Evolutionary conservation across 768 basidiomycete genomes (phyloP), one percentile per base, ranked within the genome.

Genomic region (Tylopilus sp.): DNA sequence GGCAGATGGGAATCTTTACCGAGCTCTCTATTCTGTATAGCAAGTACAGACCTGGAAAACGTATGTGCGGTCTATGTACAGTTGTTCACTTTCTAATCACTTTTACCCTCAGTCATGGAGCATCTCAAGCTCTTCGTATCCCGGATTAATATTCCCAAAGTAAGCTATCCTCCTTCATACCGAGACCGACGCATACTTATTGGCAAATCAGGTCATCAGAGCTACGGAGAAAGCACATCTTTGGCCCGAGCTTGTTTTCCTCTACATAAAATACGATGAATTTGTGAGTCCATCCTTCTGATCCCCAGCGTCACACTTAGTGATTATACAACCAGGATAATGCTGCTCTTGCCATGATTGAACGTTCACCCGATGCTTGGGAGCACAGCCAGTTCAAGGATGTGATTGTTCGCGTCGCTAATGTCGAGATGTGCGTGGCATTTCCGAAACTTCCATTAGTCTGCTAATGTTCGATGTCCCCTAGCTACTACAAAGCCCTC

Each of bases 311-410:
- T 28, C 22, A 29, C 30, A 47, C 57, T 40, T 16, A 49, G 44
- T 28, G 54, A 53, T 31, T n/a, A 29, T 12, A 25, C 26, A 38
- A 60, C 51, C 36, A 92, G 84, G 97, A 98, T 69, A 98, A 99
- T 65, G 96, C 97, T 29, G 92, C 96, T 33, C 78, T 98, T 60
- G 92, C 94, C 5, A 99, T 98, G 95, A 98, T 98, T 69, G 97
- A 99, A 70, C 87, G 95, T 19, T 91, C 97, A 2, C 83, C 92
- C n/a, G 93, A 97, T 71, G 93, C 94, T 45, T 99, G 95, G 95
- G 97, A 99, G 52, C 97, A 99, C 75, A 95, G 92, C 64, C 96
- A 98, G 71, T 99, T 99, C 86, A 98, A 98, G 80, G 97, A 98
- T 62, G 87, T 97, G 52, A 82, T 97, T 50, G 91, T 98, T 65